Evolutionary conservation across 1,139 yeast genomes (phyloP).

Genomic region (Petasospora rhodanensis): DNA sequence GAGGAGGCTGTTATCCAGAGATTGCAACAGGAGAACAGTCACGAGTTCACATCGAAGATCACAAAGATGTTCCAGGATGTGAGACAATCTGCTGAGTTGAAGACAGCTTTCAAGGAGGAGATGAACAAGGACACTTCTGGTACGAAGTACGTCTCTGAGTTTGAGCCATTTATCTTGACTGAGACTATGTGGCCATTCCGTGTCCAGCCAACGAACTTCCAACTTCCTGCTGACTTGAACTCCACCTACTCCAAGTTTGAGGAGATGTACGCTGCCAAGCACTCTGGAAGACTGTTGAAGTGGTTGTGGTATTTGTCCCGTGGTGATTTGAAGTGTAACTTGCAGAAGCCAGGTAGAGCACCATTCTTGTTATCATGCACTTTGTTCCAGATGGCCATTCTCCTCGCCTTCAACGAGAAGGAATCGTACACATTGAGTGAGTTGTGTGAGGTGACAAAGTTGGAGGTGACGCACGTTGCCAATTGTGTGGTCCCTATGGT

Average conservation of each 20-base stretch:
- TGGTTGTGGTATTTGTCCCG: slow-evolving; percentile 97
- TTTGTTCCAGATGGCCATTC: slow-evolving; percentile 79
- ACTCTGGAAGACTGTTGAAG: slow-evolving; percentile 81
- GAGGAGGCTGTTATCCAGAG: slow-evolving; percentile 85
- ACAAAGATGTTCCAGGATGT: slow-evolving; percentile 97
- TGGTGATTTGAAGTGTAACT: slow-evolving; percentile 88
- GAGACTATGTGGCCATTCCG: slow-evolving; percentile 87
- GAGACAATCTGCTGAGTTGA: slow-evolving; percentile 78
- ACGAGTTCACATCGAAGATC: slow-evolving; percentile 89
- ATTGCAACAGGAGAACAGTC: slow-evolving; percentile 84
- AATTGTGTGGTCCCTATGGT: slow-evolving; percentile 75
- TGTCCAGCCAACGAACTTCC: slow-evolving; percentile 39
- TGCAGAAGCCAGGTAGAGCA: slow-evolving; percentile 76
- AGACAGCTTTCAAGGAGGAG: slow-evolving; percentile 55
- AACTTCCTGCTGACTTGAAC: slow-evolving; percentile 58
- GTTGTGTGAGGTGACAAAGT: slow-evolving; percentile 62
- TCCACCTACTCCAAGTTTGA: slow-evolving; percentile 65
- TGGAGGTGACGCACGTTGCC: slow-evolving; percentile 61
- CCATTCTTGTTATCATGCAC: slow-evolving; percentile 82
- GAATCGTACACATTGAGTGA: slow-evolving; percentile 57
- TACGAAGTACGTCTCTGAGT: slow-evolving; percentile 47
- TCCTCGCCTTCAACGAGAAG: slow-evolving; percentile 70
- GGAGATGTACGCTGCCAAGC: slow-evolving; percentile 66
- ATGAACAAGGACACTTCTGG: slow-evolving; percentile 33
- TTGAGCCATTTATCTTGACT: slow-evolving; percentile 76